These are phyloP conservation scores for Epichloe sp. DNA, from an alignment of 2,329 filamentous ascomycete genomes.

Conservation along the genomic window DNA sequence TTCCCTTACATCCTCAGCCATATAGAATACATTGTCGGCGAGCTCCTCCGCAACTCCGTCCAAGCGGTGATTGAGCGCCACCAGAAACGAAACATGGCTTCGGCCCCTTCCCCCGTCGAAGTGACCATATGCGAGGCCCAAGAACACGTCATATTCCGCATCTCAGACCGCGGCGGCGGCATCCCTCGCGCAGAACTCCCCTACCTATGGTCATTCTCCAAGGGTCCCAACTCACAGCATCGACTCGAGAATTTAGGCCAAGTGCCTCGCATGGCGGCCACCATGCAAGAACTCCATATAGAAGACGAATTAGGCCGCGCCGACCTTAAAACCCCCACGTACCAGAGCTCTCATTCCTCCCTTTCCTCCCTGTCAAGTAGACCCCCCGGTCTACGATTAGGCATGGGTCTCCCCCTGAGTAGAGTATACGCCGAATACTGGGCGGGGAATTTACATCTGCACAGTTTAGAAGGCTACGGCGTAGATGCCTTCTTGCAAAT, in stretches of 20 bases:
- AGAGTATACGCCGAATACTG: conserved; percentile 95
- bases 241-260: conserved; percentile 74
- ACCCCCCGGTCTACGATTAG: conserved; percentile 74
- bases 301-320: conserved; percentile 28
- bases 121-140: conserved; percentile 88
- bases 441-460: conserved; percentile 82
- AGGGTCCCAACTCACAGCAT: conserved; percentile 66
- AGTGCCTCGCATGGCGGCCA: conserved; percentile 86
- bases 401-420: conserved; percentile 88
- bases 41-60: conserved; percentile 87
- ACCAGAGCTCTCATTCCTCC: conserved; percentile 56
- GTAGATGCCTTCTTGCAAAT: conserved; percentile 95
- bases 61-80: conserved; percentile 78
- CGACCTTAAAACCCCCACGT: conserved; percentile 28
- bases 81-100: conserved; percentile 23
- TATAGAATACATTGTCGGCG: conserved; percentile 92
- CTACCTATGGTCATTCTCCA: conserved; percentile 93
- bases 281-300: conserved; percentile 69
- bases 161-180: conserved; percentile 90
- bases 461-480: conserved; percentile 89
- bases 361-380: conserved; percentile 68
- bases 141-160: conserved; percentile 90
- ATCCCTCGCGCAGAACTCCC: conserved; percentile 76
- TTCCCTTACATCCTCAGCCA: conserved; percentile 96
- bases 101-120: conserved; percentile 70